Base-by-base conservation (phyloP, 495 filamentous ascomycete species). In the Penicillium samsonianum region DNA sequence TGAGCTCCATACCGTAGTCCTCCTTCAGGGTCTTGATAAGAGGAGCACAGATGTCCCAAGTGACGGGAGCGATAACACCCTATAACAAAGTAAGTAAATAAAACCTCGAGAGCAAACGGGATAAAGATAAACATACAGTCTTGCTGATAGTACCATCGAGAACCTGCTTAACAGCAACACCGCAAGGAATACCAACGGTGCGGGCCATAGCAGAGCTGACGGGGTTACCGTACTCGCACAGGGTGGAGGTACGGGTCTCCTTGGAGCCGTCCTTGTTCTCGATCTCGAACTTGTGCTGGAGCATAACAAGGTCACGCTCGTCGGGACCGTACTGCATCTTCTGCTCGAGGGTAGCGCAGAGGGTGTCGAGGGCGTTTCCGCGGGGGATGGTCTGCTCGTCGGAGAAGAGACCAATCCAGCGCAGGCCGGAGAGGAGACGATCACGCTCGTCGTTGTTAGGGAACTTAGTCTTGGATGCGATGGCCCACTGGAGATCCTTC, bases 201-300 rank as follows among this genome's bases (percentile, higher is more conserved):
- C 45, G 45, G 28, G 92, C 92, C 93, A 97, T 97, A 44, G 91
- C 88, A 7, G 94, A 96, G 23, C 90, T 87, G 50, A 82, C 79
- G 10, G 89, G 87, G 64, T 86, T 86, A 65, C 94, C 93, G 69
- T 96, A 96, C 69, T 95, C 93, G 72, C 80, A 81, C 8, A 97
- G 82, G 12, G 92, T 97, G 38, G 83, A 88, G 8, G 90, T 92
- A 43, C 85, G 80, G 37, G 83, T 90, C 81, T 96, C 87, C 69
- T 84, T 75, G 55, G 69, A 78, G 59, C 87, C 87, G 65, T 96
- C 90, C 69, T 84, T 83, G 68, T 87, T 73, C 80, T 96, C 89
- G 65, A 97, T 90, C 70, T 87, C 87, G 70, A 96, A 97, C 71
- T 88, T 91, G 82, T 98, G 94, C 77, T 95, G 91, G 38, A 96